Evolutionary conservation across 148 eudicot species (phyloP), one percentile per base, ranked within the genome.

Genomic region (Silene conica): DNA sequence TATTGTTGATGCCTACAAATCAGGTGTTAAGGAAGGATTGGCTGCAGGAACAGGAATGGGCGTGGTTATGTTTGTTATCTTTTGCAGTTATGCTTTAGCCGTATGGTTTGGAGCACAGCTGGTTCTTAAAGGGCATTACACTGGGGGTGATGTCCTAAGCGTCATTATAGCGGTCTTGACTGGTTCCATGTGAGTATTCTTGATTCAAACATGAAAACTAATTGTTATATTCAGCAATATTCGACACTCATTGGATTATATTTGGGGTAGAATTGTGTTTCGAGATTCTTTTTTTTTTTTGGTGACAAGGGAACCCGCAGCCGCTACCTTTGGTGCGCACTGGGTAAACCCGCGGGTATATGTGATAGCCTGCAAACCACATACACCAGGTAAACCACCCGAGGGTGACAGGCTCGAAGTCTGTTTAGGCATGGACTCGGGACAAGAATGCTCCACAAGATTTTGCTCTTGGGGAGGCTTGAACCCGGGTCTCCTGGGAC

Each of bases 71-170:
- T 68, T 84, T 54, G 71, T 81, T 8, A 18, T 81, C 13, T 86
- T 86, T 77, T 57, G 79, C 52, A 83, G 78, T 22, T 90, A 83
- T 75, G 86, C 79, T 57, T 76, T 90, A 67, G 96, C 90, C 45
- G 76, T 88, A 70, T 90, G 96, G 96, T 88, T 75, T 77, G 92
- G 96, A 21, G 78, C 87, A 38, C 85, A 79, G 67, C 66, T 88
- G 90, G 80, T 90, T 46, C 46, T 88, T 41, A 74, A 83, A n/a
- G 83, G 76, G 69, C 74, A 82, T 6, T 84, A 90, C 68, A 79
- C 84, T 10, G 92, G 89, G 6, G 96, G 96, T 41, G 62, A 70
- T 22, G 89, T 88, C 46, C 57, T 88, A 70, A 85, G 74, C 63
- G 88, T 86, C 38, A 83, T 90, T 56, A 18, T 88, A n/a, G 86